A percentile compares a stretch with the other conserved stretches of the same genome.
Conservation (phyloP, 805 yeast genomes). For the Saccharomycopsis selenospora region DNA sequence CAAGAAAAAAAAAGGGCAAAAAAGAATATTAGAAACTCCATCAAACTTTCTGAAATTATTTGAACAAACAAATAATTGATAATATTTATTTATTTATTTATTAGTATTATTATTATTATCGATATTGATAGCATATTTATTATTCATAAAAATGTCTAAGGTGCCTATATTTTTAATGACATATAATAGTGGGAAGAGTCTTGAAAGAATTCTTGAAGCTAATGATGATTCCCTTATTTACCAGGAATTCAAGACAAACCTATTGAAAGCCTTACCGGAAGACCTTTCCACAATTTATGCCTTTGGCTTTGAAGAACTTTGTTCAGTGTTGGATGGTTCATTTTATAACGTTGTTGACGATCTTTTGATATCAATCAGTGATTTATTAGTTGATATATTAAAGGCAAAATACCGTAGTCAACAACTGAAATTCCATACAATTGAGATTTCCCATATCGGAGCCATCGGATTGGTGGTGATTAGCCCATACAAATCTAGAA, state of each 20-base stretch:
- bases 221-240: slow-evolving; percentile 11
- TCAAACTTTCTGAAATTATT: too few species aligned
- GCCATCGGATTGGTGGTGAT: slow-evolving; percentile 50
- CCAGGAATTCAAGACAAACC: slow-evolving; percentile 28
- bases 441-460: slow-evolving; percentile 44
- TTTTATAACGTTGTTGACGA: slow-evolving; percentile 33
- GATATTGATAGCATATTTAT: background rate
- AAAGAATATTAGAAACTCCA: background rate
- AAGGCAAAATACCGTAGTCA: slow-evolving; percentile 30
- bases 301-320: slow-evolving; percentile 62
- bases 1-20: background rate
- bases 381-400: slow-evolving; percentile 32
- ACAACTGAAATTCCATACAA: slow-evolving; percentile 33
- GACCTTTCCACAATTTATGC: slow-evolving; percentile 41
- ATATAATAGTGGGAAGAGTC: slow-evolving; percentile 40
- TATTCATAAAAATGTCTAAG: background rate
- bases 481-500: slow-evolving; percentile 32
- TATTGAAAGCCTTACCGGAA: slow-evolving; percentile 28
- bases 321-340: slow-evolving; percentile 49
- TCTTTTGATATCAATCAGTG: slow-evolving; percentile 31
- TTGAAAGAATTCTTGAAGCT: slow-evolving; percentile 36
- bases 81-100: too few species aligned
- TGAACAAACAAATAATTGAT: too few species aligned
- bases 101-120: too few species aligned
- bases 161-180: slow-evolving; percentile 30